Evolutionary conservation across 2,329 filamentous ascomycete species (phyloP), one percentile per base, ranked within the genome.

Genomic region (Penicillium sp.): DNA sequence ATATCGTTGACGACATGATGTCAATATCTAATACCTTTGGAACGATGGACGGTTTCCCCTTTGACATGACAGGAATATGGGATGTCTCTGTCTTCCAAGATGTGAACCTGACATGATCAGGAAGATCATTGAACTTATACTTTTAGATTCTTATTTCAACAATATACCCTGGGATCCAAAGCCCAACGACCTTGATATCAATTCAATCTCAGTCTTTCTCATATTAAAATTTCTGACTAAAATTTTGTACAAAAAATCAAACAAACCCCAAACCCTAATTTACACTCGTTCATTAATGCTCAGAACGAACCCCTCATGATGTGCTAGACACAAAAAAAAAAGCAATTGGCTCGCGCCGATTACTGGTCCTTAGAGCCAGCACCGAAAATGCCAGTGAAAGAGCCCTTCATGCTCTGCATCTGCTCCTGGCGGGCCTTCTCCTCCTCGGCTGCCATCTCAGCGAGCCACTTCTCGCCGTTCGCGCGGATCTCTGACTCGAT

Each of bases 381-480:
- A 46, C 80, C 80, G 62, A 84, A 81, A 70, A 80, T 78, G 50
- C 85, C 81, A 38, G 83, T 81, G 69, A 94, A 87, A 29, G 88
- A 88, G 58, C 84, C 85, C 84, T 93, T 94, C 91, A 96, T 96
- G 71, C 85, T 91, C 78, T 89, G 90, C 88, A 96, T 93, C 68
- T 89, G 89, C 77, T 96, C 92, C 71, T 96, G 90, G 75, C 93
- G 90, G 62, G 87, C 83, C 81, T 91, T 93, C 81, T 97, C 93
- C 80, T 93, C 89, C 73, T 90, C 85, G 49, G 88, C 88, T 43
- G 90, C 89, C 82, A 96, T 93, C 76, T 97, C 93, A 81, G 93
- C 93, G 67, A 99, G 82, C 91, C 93, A 97, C 79, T 93, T 91
- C 75, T 93, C 91, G 52, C 93, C 94, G 72, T 97, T 94, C 75